Base-by-base conservation (phyloP, 2,329 filamentous ascomycete genomes). In the Cordyceps cicadae region DNA sequence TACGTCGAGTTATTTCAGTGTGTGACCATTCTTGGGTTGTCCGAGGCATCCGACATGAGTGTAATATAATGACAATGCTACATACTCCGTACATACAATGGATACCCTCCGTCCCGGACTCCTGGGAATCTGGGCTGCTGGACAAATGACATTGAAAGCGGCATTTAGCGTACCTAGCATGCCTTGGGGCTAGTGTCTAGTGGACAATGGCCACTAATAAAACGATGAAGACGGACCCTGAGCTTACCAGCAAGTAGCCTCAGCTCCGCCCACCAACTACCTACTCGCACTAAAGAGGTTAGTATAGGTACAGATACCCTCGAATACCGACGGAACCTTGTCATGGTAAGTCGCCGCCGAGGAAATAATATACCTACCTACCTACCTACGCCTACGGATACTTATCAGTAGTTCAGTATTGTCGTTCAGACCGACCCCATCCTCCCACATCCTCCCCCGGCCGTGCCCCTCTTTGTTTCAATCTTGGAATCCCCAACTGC, bases 401-500 rank as follows among this genome's bases (percentile, higher is more conserved):
- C n/a, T n/a, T 37, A 37, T 37, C 34, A 37, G 34, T 37, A 11
- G 34, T 37, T 37, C 12, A 14, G 11, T 37, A 37, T 37, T 11
- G 34, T 37, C 8, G 34, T 37, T 37, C 29, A 7, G 8, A 37
- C 24, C 24, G 34, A 11, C 34, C 34, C 34, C 34, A 37, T 37
- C 3, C 12, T 37, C 29, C 34, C 34, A 37, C 34, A 37, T 37
- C 34, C 34, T 37, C 34, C 34, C 34, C 34, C 34, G 32, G 50
- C 11, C 21, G n/a, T 39, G 54, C 54, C 54, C 54, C 54, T 57
- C 54, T 57, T 39, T 41, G 32, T 57, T 37, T 41, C 15, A 57
- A 57, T 57, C 54, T 50, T 57, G 32, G 43, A 45, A 21, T 45
- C 43, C 43, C 43, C 24, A 24, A 24, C 24, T 24, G 24, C 24